These are phyloP conservation scores for Gentiana macrophylla DNA, from an alignment of 257 asterid genomes.

Conservation along the genomic window DNA sequence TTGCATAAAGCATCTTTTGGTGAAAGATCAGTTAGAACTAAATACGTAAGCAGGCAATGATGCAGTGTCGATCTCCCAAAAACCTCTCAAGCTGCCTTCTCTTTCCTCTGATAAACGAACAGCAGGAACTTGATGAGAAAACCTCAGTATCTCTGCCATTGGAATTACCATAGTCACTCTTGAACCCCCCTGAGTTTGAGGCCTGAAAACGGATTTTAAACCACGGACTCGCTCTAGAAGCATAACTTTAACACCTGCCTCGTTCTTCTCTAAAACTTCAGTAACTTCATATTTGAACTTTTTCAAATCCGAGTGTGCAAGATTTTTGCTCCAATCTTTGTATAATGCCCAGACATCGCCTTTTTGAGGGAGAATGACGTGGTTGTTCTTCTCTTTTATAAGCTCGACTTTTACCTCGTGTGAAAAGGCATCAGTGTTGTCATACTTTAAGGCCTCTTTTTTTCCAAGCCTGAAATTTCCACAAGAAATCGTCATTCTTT, in stretches of 20 bases:
- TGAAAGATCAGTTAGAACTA: conserved; percentile 1
- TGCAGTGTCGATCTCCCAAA: conserved; percentile 28
- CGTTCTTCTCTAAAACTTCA: conserved; percentile 14
- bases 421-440: conserved; percentile 13
- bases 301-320: conserved; percentile 12
- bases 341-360: conserved; percentile 34
- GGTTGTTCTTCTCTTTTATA: conserved; percentile 5
- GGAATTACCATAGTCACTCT: conserved; percentile 6
- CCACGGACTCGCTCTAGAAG: conserved; percentile 14
- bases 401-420: conserved; percentile 13
- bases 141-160: conserved; percentile 16
- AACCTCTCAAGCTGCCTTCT: conserved; percentile 17
- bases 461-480: conserved; percentile 16
- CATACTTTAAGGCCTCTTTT: background rate
- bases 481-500: conserved; percentile 18
- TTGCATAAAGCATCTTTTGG: too few species aligned
- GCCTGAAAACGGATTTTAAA: conserved; percentile 20
- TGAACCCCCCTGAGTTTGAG: conserved; percentile 8
- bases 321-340: conserved; percentile 16
- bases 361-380: conserved; percentile 15
- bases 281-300: conserved; percentile 18
- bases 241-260: conserved; percentile 1
- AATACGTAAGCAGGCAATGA: conserved; percentile 15
- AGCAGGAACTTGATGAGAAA: conserved; percentile 33
- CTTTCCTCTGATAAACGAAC: conserved; percentile 20